Evolutionary conservation across 768 basidiomycete species (phyloP).

Genomic region (Lactarius trivialis): DNA sequence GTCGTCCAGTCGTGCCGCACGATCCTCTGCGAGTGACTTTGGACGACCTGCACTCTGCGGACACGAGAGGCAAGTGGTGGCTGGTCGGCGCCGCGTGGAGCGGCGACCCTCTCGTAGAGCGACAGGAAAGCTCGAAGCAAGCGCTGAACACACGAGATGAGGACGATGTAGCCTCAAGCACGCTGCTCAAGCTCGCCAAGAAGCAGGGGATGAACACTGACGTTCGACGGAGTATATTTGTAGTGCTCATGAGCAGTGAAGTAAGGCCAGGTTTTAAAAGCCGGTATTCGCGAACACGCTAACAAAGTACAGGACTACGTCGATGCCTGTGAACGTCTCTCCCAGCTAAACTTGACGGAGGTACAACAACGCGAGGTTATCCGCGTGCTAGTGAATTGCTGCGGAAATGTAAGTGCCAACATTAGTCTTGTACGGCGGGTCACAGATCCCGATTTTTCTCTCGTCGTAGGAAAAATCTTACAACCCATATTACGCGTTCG

Average conservation of each 20-base stretch:
- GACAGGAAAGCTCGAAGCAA: constrained; percentile 36
- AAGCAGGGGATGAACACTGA: constrained; percentile 99
- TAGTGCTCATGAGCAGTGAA: constrained; percentile 92
- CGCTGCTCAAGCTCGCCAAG: constrained; percentile 72
- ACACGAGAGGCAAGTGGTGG: constrained; percentile 97
- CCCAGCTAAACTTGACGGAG: constrained; percentile 76
- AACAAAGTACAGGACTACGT: constrained; percentile 67
- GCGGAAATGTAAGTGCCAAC: constrained; percentile 64
- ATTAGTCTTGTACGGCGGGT: neutral
- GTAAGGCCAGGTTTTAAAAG: constrained; percentile 41
- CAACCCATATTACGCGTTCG: constrained; percentile 93
- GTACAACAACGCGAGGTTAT: constrained; percentile 92
- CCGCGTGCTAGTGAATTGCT: constrained; percentile 89
- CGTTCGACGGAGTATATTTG: constrained; percentile 83
- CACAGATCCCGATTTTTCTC: neutral
- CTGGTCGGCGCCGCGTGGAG: constrained; percentile 94
- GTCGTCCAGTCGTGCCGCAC: constrained; percentile 59
- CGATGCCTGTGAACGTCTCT: constrained; percentile 90
- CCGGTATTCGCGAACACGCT: neutral
- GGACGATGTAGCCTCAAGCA: constrained; percentile 31
- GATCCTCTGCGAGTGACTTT: constrained; percentile 85
- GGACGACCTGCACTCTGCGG: constrained; percentile 75
- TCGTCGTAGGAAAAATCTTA: constrained; percentile 71
- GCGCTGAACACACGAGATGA: constrained; percentile 26
- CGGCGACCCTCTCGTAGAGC: constrained; percentile 84